These are phyloP conservation scores for Gymnopilus junonius DNA, from an alignment of 768 basidiomycete species.

Conservation along the genomic window DNA sequence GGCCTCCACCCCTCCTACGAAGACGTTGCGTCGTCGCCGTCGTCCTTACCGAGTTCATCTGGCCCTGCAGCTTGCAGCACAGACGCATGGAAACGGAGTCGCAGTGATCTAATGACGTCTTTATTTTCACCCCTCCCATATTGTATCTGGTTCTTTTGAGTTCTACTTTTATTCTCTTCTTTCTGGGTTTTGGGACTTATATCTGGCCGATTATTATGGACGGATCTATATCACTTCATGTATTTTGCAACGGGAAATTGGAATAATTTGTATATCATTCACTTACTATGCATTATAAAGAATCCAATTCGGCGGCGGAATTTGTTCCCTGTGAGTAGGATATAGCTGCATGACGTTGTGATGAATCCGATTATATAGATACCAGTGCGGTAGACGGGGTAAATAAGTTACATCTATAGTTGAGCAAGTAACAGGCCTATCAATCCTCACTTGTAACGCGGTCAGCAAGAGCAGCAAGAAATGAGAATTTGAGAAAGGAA, in stretches of 20 bases:
- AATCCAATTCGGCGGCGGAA: neutral
- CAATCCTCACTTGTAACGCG: slow-evolving; percentile 42
- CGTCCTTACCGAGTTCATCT: neutral
- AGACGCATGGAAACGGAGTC: neutral
- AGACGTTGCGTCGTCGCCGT: slow-evolving; percentile 17
- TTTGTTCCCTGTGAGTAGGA: neutral
- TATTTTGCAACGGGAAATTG: neutral
- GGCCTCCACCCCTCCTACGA: slow-evolving; percentile 81
- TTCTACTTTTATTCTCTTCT: neutral
- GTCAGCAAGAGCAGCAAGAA: slow-evolving; percentile 3
- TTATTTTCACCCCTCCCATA: neutral
- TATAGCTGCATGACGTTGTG: neutral
- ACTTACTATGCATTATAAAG: neutral
- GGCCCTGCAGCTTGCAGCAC: neutral
- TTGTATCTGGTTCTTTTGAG: neutral
- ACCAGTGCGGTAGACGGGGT: slow-evolving; percentile 22
- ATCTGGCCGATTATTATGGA: neutral
- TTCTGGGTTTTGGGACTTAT: neutral
- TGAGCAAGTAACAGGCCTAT: slow-evolving; percentile 10
- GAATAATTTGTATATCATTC: neutral
- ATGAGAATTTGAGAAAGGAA: neutral
- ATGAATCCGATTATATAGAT: slow-evolving; percentile 30
- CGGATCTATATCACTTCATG: neutral
- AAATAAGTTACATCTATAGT: slow-evolving; percentile 28
- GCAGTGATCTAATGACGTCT: neutral